phyloP scores from a whole-genome alignment of 2,329 filamentous ascomycete species.

The Aspergillus aculeatinus region DNA sequence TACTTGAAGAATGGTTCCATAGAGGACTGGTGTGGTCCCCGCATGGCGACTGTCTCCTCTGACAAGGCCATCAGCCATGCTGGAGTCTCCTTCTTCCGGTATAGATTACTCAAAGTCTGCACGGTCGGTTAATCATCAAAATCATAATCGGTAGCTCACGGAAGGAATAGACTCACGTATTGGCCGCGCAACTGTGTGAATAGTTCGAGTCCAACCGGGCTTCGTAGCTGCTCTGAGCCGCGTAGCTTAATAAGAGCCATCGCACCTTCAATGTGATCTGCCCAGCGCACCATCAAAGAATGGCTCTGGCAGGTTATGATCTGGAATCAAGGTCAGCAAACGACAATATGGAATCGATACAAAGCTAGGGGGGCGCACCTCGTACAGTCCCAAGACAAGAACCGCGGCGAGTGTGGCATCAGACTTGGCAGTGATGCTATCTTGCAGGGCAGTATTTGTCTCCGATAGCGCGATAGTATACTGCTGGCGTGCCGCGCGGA shows the following conservation, averaged over 20 bases:
- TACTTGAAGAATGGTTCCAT: not conserved
- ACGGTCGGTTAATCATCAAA: not conserved
- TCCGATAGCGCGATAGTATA: not conserved
- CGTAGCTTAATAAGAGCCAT: not conserved
- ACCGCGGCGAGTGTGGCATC: not conserved
- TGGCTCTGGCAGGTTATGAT: not conserved
- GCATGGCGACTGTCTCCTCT: not conserved
- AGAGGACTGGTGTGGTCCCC: not conserved
- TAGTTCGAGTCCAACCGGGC: not conserved
- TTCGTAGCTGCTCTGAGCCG: not conserved
- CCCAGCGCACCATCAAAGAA: not conserved
- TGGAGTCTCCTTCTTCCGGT: not conserved
- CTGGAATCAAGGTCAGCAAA: not conserved
- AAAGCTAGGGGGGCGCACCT: not conserved
- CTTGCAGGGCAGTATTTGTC: not conserved
- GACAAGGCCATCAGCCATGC: not conserved
- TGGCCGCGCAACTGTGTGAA: not conserved
- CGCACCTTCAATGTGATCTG: not conserved
- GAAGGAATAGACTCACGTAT: not conserved
- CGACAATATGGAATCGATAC: no score
- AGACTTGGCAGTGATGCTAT: not conserved
- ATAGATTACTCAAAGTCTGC: not conserved
- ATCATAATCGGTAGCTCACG: not conserved
- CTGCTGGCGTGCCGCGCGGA: not conserved
- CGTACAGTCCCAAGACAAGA: not conserved